phyloP scores from a whole-genome alignment of 2,329 filamentous ascomycete genomes.

The Venturia carpophila region DNA sequence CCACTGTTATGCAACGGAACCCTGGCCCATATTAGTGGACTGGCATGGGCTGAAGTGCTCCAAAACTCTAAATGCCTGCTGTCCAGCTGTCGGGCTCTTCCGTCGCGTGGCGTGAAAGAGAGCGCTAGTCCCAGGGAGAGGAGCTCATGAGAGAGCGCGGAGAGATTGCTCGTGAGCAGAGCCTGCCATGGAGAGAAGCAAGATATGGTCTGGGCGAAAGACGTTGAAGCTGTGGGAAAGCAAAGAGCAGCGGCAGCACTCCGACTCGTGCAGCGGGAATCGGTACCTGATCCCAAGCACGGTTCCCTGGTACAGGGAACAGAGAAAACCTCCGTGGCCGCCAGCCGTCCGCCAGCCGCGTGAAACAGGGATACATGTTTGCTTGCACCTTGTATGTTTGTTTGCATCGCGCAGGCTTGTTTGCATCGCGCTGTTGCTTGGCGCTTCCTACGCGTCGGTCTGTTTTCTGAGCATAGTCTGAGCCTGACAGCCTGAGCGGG shows the following conservation, averaged over 20 bases:
- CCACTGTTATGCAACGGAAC: not conserved
- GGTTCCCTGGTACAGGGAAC: not conserved
- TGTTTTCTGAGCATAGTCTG: not conserved
- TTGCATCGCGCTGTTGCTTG: not conserved
- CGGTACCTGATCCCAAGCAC: not conserved
- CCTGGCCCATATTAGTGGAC: slow-evolving; percentile 7
- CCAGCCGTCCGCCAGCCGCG: not conserved
- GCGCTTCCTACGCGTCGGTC: not conserved
- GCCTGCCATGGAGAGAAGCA: no score
- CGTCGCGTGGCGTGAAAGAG: not conserved
- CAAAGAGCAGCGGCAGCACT: not conserved
- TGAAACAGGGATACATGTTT: not conserved
- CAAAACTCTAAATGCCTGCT: not conserved
- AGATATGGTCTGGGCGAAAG: no score
- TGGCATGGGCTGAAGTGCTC: not conserved
- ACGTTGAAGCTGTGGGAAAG: no score
- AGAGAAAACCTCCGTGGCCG: not conserved
- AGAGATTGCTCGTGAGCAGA: no score
- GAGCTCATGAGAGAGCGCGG: no score
- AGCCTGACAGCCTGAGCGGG: not conserved
- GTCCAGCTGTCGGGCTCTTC: not conserved
- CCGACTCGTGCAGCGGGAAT: not conserved
- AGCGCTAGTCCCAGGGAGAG: no score
- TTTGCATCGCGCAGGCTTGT: not conserved
- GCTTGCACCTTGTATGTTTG: not conserved